Base-by-base conservation (phyloP, 371 early-diverging fungal species). In the Syncephalastrum racemosum region DNA sequence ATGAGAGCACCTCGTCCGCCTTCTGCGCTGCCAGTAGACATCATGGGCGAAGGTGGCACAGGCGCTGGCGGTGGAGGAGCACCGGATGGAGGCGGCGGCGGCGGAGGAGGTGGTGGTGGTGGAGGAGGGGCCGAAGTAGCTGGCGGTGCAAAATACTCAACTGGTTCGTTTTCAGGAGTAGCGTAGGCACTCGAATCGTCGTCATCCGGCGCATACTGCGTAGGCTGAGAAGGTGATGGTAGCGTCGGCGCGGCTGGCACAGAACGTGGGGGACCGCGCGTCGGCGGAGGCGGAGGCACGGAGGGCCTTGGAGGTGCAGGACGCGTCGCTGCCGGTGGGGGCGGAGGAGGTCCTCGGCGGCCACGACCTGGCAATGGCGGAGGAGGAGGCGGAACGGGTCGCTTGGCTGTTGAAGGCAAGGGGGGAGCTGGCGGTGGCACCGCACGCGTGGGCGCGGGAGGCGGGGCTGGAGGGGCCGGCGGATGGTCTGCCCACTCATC, bases 301-400 rank as follows among this genome's bases (percentile, higher is more conserved):
- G 57, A 27, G 20, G 64, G 58, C 24, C 31, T 46, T 25, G 54
- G 58, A 18, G 56, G 59, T 7, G 54, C 25, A 43, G 53, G 50
- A 47, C 52, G 27, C 4, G 27, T 22, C n/a, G 54, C 22, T 4
- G 49, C 31, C 14, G 70, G 67, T 22, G 67, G 68, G n/a, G 68
- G 64, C 3, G 68, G 73, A 46, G 73, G 68, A 4, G 73, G 68
- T 8, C 61, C 64, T 61, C 62, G 59, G 56, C 58, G 62, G 42
- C 54, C 63, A 59, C 63, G 40, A 45, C 55, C 56, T 15, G 68
- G 70, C 48, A 68, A 50, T 41, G 71, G 76, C 12, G 76, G 76
- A 8, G 71, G 71, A 4, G 67, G 57, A 2, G 70, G 70, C 20
- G 70, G 61, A 3, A 57, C 54, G 2, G 62, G 40, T 22, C 57